Conservation (phyloP, 495 filamentous ascomycete species). For the Monascus purpureus region DNA sequence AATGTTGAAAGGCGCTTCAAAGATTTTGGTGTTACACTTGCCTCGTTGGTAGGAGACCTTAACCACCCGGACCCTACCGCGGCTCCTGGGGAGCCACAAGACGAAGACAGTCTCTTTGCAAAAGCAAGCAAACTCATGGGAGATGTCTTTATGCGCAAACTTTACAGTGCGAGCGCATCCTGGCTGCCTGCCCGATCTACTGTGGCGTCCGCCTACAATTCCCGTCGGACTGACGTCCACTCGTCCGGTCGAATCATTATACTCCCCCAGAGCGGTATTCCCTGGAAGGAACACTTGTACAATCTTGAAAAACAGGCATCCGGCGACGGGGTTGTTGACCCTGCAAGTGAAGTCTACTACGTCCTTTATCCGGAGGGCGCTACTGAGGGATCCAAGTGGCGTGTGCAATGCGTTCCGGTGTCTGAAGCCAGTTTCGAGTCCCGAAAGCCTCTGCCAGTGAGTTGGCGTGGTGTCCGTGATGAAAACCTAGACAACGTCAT, state of each 20-base stretch:
- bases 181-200: conserved; percentile 82
- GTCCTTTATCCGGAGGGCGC: conserved; percentile 84
- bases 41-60: conserved; percentile 68
- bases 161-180: conserved; percentile 37
- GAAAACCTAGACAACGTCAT: conserved; percentile 60
- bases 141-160: conserved; percentile 63
- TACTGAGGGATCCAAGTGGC: conserved; percentile 63
- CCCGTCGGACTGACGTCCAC: conserved; percentile 47
- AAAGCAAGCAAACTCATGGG: conserved; percentile 70
- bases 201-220: conserved; percentile 55
- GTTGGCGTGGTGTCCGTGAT: conserved; percentile 83
- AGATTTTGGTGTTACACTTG: conserved; percentile 66
- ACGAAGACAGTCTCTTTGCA: conserved; percentile 69
- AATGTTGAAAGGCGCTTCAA: conserved; percentile 67
- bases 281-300: conserved; percentile 95
- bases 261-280: conserved; percentile 56
- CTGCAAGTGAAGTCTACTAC: conserved; percentile 48
- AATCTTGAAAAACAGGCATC: conserved; percentile 55
- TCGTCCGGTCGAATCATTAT: conserved; percentile 66
- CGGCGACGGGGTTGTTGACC: conserved; percentile 13
- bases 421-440: conserved; percentile 75
- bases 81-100: conserved; percentile 44
- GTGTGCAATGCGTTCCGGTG: conserved; percentile 75
- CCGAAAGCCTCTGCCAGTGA: conserved; percentile 76
- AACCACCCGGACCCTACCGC: conserved; percentile 43